Evolutionary conservation across 1,284 basidiomycete species (phyloP).

Genomic region (Malassezia yamatoensis): DNA sequence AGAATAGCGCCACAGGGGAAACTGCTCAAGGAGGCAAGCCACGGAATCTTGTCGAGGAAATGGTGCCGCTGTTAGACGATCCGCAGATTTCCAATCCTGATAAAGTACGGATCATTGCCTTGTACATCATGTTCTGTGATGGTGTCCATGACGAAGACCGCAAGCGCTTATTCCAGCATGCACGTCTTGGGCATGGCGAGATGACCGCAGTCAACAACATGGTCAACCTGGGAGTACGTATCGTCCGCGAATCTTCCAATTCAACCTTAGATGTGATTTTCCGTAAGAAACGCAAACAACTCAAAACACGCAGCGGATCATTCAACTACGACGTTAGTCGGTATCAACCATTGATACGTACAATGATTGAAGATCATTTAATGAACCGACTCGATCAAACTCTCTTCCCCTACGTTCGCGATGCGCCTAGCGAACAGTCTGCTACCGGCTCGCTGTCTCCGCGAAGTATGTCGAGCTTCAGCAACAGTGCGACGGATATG

Average conservation of each 20-base stretch:
- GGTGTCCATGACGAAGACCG: conserved; percentile 96
- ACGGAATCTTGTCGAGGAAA: conserved; percentile 72
- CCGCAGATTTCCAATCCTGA: conserved; percentile 59
- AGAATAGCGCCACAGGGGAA: conserved; percentile 51
- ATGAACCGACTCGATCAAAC: conserved; percentile 65
- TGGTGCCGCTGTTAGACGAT: conserved; percentile 90
- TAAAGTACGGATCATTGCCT: conserved; percentile 90
- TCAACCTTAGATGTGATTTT: conserved; percentile 29
- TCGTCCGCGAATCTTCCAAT: conserved; percentile 57
- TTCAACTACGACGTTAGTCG: conserved; percentile 93
- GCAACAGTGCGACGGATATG: conserved; percentile 4
- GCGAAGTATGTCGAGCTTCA: not conserved
- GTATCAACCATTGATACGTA: conserved; percentile 74
- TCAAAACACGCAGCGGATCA: conserved; percentile 49
- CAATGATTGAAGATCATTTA: conserved; percentile 81
- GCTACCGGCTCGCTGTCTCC: not conserved
- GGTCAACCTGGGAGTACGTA: conserved; percentile 68
- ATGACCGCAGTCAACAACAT: conserved; percentile 90
- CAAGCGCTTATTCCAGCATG: conserved; percentile 87
- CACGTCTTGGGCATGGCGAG: conserved; percentile 74
- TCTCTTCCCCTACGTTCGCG: conserved; percentile 82
- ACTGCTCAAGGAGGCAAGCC: conserved; percentile 43
- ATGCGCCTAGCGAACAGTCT: conserved; percentile 58
- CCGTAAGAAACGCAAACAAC: conserved; percentile 63
- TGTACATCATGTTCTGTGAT: conserved; percentile 90